Conservation (phyloP, 139 green algal species). For the Chlorella sp. region DNA sequence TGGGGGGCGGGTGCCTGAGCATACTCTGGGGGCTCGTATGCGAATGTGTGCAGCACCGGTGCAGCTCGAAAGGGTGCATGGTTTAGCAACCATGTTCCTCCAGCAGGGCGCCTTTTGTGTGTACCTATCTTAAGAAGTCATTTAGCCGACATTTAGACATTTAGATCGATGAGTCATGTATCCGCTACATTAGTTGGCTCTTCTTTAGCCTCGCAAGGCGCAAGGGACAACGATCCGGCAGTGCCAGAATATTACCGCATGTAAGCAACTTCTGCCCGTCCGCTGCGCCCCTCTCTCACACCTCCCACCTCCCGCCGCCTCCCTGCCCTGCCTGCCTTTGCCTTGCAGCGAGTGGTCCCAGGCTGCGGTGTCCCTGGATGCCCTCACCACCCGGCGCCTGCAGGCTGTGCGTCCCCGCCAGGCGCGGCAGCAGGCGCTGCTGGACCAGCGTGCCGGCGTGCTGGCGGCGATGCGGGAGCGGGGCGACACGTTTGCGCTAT, state of each 20-base stretch:
- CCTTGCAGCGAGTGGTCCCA: conserved; percentile 66
- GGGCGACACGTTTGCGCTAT: background rate
- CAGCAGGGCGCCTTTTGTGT: too few relatives aligned
- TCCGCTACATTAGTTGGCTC: too few relatives aligned
- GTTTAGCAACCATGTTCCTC: too few relatives aligned
- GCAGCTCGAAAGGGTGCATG: conserved; percentile 34
- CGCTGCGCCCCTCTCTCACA: conserved; percentile 67
- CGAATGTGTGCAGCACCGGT: background rate
- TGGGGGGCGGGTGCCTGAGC: background rate
- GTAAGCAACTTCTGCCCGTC: too few relatives aligned
- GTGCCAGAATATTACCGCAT: too few relatives aligned
- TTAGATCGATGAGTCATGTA: too few relatives aligned
- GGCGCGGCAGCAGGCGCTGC: background rate
- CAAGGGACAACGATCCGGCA: too few relatives aligned
- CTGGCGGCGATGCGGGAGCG: background rate
- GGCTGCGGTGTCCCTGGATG: background rate
- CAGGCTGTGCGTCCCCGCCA: background rate
- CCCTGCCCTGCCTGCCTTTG: background rate
- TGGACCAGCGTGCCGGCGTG: background rate
- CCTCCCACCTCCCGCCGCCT: conserved; percentile 34
- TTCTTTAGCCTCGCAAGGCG: too few relatives aligned
- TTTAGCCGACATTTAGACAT: too few relatives aligned
- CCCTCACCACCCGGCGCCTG: background rate
- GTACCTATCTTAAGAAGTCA: too few relatives aligned
- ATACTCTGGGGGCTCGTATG: background rate